Base-by-base conservation (phyloP, 2,329 filamentous ascomycete species). In the Xylaria polymorpha region DNA sequence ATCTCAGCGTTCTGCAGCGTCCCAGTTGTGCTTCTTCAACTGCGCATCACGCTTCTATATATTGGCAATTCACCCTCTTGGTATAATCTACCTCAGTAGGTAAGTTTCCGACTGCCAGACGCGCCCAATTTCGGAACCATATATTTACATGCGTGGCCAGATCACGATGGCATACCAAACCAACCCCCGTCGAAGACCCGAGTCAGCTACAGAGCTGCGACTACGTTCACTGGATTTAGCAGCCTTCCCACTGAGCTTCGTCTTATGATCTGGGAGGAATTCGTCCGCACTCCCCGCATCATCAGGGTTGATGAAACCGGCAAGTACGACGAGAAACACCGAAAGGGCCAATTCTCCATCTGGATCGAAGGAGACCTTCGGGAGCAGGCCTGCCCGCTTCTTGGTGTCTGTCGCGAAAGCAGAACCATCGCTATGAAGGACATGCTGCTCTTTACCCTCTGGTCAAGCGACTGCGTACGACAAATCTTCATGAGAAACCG, bases 191-290 rank as follows among this genome's bases (percentile, higher is more conserved):
- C 22, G 6, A 51, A 4, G 4, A 4, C 4, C 20, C 46, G 10
- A 53, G 9, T 4, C 25, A 35, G 9, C 14, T 8, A n/a, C 8
- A 55, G 4, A 14, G 18, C 32, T 22, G 53, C 4, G 22, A 43
- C 20, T n/a, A 58, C 55, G 8, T 43, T 43, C 15, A 29, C 22
- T 14, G 20, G 4, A 9, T 58, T 58, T 20, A 6, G 18, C 22
- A 41, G n/a, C 2, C 32, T 56, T 15, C 32, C 53, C 20, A 12
- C 53, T 10, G 53, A 56, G 5, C 53, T 56, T 32, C 63, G 67
- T 18, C n/a, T 59, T 14, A 63, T 67, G 58, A 60, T 69, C 25
- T 69, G 64, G 67, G 67, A 69, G 14, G 53, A 69, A 41, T 67
- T 58, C 15, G 9, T 41, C 12, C 53, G 39, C 18, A 60, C 12